Evolutionary conservation across 306 rosid genomes (phyloP).

Genomic region (Neltuma alba): DNA sequence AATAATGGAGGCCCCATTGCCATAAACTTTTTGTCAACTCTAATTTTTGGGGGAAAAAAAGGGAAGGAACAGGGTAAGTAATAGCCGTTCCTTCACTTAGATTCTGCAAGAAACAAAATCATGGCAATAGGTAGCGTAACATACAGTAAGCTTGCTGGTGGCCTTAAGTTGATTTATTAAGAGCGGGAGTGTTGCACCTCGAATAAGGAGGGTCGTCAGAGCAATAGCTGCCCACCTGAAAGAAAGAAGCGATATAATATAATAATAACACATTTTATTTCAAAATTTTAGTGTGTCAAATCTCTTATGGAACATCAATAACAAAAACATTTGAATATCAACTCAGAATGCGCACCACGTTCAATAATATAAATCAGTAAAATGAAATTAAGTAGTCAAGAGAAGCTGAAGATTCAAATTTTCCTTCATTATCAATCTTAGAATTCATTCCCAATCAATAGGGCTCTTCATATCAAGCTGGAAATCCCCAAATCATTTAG

Average conservation of each 20-base stretch:
- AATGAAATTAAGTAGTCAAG: conserved; percentile 19
- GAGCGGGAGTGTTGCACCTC: conserved; percentile 67
- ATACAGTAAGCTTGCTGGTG: conserved; percentile 74
- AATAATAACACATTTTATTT: conserved; percentile 15
- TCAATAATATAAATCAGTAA: conserved; percentile 10
- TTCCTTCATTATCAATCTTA: background rate
- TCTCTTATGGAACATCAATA: conserved; percentile 5
- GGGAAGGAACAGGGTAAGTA: background rate
- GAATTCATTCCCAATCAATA: background rate
- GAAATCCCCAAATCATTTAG: background rate
- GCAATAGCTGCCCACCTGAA: conserved; percentile 92
- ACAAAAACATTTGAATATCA: conserved; percentile 9
- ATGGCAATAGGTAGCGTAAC: conserved; percentile 40
- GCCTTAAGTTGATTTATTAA: conserved; percentile 80
- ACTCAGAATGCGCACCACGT: conserved; percentile 12
- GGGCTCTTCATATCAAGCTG: background rate
- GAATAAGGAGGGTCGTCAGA: conserved; percentile 70
- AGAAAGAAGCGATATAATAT: conserved; percentile 26
- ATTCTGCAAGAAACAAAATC: conserved; percentile 25
- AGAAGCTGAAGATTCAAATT: conserved; percentile 16
- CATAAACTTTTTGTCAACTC: conserved; percentile 14
- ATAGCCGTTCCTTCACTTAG: background rate
- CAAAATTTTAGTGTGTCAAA: conserved; percentile 29
- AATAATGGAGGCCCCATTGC: background rate
- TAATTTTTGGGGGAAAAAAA: conserved; percentile 20